Conservation (phyloP, 2,329 filamentous ascomycete species). For the Neonectria punicea region DNA sequence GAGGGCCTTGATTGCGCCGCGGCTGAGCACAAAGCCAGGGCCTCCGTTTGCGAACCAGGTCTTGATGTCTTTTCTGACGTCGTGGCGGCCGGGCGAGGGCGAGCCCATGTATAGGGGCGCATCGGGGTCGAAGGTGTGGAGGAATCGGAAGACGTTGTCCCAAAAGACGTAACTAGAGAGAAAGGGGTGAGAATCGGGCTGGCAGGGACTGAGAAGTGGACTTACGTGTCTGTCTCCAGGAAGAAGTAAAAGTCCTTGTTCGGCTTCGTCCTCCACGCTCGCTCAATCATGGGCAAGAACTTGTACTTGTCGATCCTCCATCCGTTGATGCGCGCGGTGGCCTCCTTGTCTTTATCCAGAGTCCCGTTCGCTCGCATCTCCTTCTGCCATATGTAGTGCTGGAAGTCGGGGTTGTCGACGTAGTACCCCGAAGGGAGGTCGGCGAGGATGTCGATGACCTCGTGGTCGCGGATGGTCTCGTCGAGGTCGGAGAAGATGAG, state of each 20-base stretch:
- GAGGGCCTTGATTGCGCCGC: conserved; percentile 56
- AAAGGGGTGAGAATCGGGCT: too few relatives aligned
- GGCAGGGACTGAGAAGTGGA: conserved; percentile 6
- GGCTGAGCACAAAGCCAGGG: conserved; percentile 58
- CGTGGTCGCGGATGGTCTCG: conserved; percentile 55
- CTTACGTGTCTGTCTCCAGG: conserved; percentile 65
- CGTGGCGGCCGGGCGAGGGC: conserved; percentile 53
- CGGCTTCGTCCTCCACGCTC: conserved; percentile 58
- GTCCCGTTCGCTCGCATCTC: conserved; percentile 48
- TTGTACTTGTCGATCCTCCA: conserved; percentile 68
- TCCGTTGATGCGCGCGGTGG: conserved; percentile 50
- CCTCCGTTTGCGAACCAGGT: conserved; percentile 62
- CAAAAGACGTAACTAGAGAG: conserved; percentile 43
- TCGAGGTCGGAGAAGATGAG: conserved; percentile 64
- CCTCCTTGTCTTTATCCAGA: conserved; percentile 45
- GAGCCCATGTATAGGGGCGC: conserved; percentile 61
- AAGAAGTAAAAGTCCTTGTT: conserved; percentile 66
- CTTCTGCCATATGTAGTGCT: conserved; percentile 54
- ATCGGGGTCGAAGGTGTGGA: conserved; percentile 59
- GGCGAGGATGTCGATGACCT: conserved; percentile 57
- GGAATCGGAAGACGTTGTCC: conserved; percentile 59
- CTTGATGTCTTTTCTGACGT: conserved; percentile 43
- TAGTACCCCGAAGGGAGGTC: conserved; percentile 55
- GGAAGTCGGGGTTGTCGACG: conserved; percentile 50
- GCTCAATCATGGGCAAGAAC: conserved; percentile 65